Conservation (phyloP, 805 yeast species). For the Starmerella khaoyaiensis region DNA sequence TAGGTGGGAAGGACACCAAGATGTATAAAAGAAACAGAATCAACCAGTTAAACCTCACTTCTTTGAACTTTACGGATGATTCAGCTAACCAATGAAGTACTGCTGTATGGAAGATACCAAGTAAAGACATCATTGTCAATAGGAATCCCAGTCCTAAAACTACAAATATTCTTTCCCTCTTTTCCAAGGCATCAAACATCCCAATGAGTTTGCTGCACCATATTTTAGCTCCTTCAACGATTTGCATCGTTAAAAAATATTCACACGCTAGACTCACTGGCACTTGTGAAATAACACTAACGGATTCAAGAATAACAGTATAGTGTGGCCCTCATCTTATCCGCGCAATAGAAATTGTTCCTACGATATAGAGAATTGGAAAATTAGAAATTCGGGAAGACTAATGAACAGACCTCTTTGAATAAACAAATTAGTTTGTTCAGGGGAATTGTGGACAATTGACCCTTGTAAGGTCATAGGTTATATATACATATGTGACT, state of each 20-base stretch:
- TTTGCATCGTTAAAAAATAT: background rate
- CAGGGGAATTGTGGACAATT: too few species aligned
- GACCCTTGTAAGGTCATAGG: too few species aligned
- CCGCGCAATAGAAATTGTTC: too few species aligned
- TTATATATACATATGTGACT: too few species aligned
- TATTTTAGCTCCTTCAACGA: constrained; percentile 1
- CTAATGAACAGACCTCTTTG: too few species aligned
- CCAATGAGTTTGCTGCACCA: constrained; percentile 6
- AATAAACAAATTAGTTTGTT: too few species aligned
- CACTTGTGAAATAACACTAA: too few species aligned
- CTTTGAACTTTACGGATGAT: constrained; percentile 25
- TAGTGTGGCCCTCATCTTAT: too few species aligned
- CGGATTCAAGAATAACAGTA: too few species aligned
- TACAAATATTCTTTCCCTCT: constrained; percentile 16
- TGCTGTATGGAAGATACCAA: constrained; percentile 27
- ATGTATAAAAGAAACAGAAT: constrained; percentile 42
- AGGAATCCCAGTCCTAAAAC: constrained; percentile 18
- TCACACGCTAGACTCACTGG: too few species aligned
- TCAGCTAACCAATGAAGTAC: constrained; percentile 26
- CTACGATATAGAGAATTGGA: too few species aligned
- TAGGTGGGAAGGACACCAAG: constrained; percentile 76
- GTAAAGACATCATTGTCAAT: constrained; percentile 19
- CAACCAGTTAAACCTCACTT: constrained; percentile 27
- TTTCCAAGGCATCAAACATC: constrained; percentile 18
- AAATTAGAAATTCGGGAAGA: too few species aligned